Base-by-base conservation (phyloP, 2,329 filamentous ascomycete species). In the Pseudopyrenochaeta lycopersici region DNA sequence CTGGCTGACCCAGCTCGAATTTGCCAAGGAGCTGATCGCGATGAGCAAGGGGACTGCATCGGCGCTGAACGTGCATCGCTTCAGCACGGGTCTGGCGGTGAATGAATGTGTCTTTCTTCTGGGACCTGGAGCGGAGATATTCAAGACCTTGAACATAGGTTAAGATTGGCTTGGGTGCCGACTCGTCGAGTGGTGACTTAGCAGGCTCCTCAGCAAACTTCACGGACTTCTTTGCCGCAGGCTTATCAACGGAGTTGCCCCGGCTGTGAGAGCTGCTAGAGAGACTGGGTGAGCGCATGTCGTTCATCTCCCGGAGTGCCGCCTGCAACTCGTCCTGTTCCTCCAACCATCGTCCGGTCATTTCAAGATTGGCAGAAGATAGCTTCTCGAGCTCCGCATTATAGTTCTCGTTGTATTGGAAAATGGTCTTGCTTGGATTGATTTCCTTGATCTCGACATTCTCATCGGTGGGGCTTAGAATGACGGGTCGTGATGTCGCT, bases 141-240 rank as follows among this genome's bases (percentile, higher is more conserved):
- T 92, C 88, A 74, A 97, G 97, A 9, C 92, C 92, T 56, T 90
- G 89, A 78, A 92, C 94, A 76, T 97, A 97, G 4, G 93, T 90
- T 3, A 89, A 88, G 68, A 95, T 90, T 69, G 72, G 71, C 60
- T 75, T 71, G 12, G 70, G 56, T 21, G 58, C 58, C 10, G 67
- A 60, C 35, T 72, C 68, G 18, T 72, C 63, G 2, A 62, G 56
- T 33, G 63, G 54, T 4, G 63, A 59, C 41, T 70, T 52, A n/a
- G 47, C 46, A 6, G 64, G 59, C 27, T 73, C 66, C 44, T 75
- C 68, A 1, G 88, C 88, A 71, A 94, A 94, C 47, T 88, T 89
- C 29, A 94, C 91, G 0, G 85, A 87, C 79, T 94, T 94, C 77
- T 90, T 91, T 44, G 77, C 75, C 3, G 48, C 64, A 11, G 82